Percentiles rank a stretch among this genome's conserved stretches.
Conservation (phyloP, 2,329 filamentous ascomycete species). For the Sordariomycetes sp. region DNA sequence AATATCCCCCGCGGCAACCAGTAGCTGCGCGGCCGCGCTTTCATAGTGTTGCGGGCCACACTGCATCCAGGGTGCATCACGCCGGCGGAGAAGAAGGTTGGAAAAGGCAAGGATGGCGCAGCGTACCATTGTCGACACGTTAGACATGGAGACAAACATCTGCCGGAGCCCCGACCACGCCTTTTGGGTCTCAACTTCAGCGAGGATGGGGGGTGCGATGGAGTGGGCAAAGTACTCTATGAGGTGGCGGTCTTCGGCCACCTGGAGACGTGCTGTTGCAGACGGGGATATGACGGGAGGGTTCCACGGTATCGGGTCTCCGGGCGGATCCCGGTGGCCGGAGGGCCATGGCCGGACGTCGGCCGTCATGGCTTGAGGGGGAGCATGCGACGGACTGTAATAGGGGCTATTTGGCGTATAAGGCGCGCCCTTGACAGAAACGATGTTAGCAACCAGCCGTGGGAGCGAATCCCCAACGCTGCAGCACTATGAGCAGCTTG, state of each 20-base stretch:
- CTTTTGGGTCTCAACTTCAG: conserved; percentile 39
- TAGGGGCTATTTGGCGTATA: no score
- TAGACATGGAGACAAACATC: conserved; percentile 33
- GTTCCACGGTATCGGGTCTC: background rate
- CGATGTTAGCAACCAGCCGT: no score
- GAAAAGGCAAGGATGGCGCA: conserved; percentile 41
- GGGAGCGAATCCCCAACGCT: no score
- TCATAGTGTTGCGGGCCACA: conserved; percentile 25
- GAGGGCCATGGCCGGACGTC: background rate
- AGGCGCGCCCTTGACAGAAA: no score
- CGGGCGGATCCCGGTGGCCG: background rate
- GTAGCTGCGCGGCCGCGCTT: conserved; percentile 19
- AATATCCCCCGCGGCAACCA: conserved; percentile 10
- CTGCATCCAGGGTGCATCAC: conserved; percentile 18
- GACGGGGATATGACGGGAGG: background rate
- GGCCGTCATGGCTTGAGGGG: no score
- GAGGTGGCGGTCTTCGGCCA: conserved; percentile 23
- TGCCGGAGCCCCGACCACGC: conserved; percentile 39
- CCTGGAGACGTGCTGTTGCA: background rate
- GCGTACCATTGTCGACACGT: conserved; percentile 32
- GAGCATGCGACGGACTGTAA: no score
- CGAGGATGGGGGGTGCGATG: conserved; percentile 39
- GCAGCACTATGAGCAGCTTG: background rate
- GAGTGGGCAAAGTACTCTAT: conserved; percentile 37
- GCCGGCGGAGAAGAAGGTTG: conserved; percentile 28